Conservation (phyloP, 1,284 basidiomycete genomes). For the Tilletia setariae region DNA sequence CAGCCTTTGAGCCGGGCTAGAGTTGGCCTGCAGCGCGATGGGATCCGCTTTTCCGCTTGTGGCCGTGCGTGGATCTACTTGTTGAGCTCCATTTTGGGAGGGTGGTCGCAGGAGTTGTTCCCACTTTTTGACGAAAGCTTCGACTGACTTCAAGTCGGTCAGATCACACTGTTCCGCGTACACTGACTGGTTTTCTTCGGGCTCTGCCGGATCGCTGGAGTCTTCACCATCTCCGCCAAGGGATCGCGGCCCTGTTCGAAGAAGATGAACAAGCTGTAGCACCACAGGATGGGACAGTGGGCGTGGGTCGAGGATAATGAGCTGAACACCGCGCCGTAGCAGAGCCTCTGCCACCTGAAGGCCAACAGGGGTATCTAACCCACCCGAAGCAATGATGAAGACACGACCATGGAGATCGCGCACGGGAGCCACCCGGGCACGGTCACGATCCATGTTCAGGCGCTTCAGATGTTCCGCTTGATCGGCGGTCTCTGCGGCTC, state of each 20-base stretch:
- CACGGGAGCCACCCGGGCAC: not conserved
- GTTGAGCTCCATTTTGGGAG: not conserved
- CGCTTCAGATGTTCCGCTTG: not conserved
- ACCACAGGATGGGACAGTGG: constrained; percentile 7
- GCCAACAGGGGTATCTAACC: not conserved
- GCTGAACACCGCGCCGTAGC: not conserved
- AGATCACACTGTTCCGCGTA: constrained; percentile 13
- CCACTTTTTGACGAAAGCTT: constrained; percentile 12
- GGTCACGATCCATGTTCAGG: not conserved
- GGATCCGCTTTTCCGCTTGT: not conserved
- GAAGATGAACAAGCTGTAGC: constrained; percentile 4
- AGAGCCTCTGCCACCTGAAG: not conserved
- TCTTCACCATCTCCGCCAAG: not conserved
- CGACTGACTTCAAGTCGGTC: not conserved
- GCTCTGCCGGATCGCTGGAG: not conserved
- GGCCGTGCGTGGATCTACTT: not conserved
- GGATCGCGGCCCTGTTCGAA: not conserved
- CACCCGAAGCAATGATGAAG: constrained; percentile 5
- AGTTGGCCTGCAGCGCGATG: not conserved
- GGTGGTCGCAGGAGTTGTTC: not conserved
- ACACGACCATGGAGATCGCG: constrained; percentile 10
- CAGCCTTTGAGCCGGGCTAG: not conserved
- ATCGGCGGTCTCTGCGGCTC: not conserved
- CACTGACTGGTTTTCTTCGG: not conserved
- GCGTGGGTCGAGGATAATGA: constrained; percentile 8